Conservation (phyloP, 441 rosid species). For the Jatropha multifida region DNA sequence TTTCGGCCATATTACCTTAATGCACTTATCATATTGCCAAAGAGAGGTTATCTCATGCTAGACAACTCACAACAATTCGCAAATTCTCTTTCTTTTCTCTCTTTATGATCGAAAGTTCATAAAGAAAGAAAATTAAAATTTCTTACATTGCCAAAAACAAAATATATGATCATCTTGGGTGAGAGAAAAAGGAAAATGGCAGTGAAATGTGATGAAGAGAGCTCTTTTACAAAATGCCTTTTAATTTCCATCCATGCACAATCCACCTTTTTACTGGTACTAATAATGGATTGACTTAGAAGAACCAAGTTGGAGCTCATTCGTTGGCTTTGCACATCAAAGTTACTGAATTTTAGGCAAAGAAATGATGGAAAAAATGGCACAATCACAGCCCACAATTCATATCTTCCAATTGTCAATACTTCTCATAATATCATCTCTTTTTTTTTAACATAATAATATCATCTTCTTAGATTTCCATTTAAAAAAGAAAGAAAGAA, state of each 20-base stretch:
- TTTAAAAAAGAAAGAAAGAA: too few relatives aligned
- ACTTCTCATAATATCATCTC: too few relatives aligned
- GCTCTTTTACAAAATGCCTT: background rate
- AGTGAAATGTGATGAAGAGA: background rate
- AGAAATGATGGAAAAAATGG: background rate
- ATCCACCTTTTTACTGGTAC: background rate
- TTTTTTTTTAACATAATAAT: too few relatives aligned
- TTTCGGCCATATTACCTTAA: constrained; percentile 19
- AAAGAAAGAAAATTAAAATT: too few relatives aligned
- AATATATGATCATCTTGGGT: background rate
- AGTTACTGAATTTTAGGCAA: constrained; percentile 14
- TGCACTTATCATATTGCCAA: constrained; percentile 12
- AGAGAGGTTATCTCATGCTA: background rate
- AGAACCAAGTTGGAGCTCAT: constrained; percentile 4
- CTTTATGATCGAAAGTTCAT: too few relatives aligned
- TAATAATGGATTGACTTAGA: constrained; percentile 10
- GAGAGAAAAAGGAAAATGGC: background rate
- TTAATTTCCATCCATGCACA: background rate
- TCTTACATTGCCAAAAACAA: too few relatives aligned
- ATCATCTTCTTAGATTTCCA: too few relatives aligned
- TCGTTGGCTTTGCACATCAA: background rate
- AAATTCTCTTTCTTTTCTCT: background rate
- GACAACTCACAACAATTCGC: constrained; percentile 7
- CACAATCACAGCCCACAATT: background rate
- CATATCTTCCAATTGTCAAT: too few relatives aligned